phyloP scores from a whole-genome alignment of 495 filamentous ascomycete genomes.

The Achaetomiella virescens region DNA sequence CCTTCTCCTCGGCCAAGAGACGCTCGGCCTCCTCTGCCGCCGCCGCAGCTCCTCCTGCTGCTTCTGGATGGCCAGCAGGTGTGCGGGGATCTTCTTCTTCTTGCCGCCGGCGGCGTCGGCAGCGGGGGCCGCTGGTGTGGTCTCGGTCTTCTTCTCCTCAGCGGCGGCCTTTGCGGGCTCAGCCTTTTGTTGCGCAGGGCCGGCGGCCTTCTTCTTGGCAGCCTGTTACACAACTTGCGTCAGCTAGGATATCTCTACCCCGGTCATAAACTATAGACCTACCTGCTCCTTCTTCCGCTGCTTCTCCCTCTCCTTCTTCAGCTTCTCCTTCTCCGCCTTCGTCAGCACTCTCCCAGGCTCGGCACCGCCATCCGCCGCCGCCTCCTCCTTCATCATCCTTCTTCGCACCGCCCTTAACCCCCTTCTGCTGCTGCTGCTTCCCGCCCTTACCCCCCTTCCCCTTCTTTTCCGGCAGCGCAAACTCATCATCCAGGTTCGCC shows the following conservation, averaged over 20 bases:
- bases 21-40: conserved; percentile 67
- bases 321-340: conserved; percentile 93
- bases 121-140: conserved; percentile 24
- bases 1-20: conserved; percentile 64
- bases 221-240: conserved; percentile 33
- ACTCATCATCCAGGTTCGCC: conserved; percentile 79
- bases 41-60: conserved; percentile 79
- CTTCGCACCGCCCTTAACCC: conserved; percentile 44
- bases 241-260: neutral
- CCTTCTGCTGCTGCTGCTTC: conserved; percentile 59
- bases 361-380: no score
- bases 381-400: conserved; percentile 50
- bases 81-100: conserved; percentile 88
- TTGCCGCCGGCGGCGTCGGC: conserved; percentile 50
- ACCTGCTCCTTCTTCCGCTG: conserved; percentile 89
- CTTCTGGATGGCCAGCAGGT: conserved; percentile 76
- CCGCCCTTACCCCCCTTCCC: conserved; percentile 89
- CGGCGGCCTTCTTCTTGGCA: conserved; percentile 60
- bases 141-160: conserved; percentile 41
- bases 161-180: conserved; percentile 43
- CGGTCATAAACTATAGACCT: no score
- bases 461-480: conserved; percentile 83
- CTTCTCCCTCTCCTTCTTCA: conserved; percentile 95
- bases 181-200: conserved; percentile 46
- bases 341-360: conserved; percentile 64